Percentiles rank a stretch among this genome's conserved stretches.
Evolutionary conservation across 306 rosid genomes (phyloP).

Genomic region (Rosa lucieae): DNA sequence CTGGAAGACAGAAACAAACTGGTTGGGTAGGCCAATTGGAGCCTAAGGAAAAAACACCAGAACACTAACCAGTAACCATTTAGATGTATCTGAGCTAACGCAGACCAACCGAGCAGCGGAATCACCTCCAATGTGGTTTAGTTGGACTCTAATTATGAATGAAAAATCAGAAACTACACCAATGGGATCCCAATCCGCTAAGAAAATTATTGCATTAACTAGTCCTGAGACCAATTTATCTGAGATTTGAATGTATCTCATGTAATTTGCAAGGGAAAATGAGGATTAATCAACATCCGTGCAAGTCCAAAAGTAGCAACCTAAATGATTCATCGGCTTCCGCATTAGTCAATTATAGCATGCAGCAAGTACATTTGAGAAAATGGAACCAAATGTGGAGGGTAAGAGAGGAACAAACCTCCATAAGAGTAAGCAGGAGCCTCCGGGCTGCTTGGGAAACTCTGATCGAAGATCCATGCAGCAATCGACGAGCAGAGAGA

Average conservation of each 20-base stretch:
- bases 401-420: slow-evolving; percentile 43
- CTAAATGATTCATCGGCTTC: background rate
- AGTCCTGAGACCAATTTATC: background rate
- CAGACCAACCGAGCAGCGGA: too few relatives aligned
- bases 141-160: background rate
- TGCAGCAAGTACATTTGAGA: slow-evolving; percentile 1
- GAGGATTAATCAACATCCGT: too few relatives aligned
- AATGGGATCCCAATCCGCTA: background rate
- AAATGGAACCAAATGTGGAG: background rate
- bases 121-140: background rate
- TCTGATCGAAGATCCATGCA: too few relatives aligned
- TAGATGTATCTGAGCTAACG: too few relatives aligned
- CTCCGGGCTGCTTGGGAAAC: slow-evolving; percentile 61
- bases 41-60: too few relatives aligned
- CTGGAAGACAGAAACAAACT: too few relatives aligned
- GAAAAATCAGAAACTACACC: background rate
- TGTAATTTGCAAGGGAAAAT: background rate
- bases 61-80: too few relatives aligned
- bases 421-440: slow-evolving; percentile 94
- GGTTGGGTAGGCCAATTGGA: too few relatives aligned
- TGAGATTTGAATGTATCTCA: background rate
- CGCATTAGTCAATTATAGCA: background rate
- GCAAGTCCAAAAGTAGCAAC: background rate
- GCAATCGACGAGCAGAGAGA: too few relatives aligned
- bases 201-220: background rate